Evolutionary conservation across 208 protist species (phyloP).

Genomic region (Crithidia brevicula): DNA sequence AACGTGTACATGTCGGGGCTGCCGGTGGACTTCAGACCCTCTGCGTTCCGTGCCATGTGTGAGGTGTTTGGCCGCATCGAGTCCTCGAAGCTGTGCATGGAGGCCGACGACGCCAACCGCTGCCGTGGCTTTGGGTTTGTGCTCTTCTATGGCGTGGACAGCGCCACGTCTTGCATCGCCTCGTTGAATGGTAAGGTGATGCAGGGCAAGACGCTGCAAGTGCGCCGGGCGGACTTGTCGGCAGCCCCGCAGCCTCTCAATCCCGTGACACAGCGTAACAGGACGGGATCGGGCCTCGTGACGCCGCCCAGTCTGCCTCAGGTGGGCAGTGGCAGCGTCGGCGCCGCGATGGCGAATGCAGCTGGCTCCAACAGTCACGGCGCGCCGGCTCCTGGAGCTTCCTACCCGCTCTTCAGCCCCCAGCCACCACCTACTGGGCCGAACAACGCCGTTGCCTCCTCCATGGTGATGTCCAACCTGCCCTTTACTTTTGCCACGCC

Average conservation of each 20-base stretch:
- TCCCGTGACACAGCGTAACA: conserved; percentile 31
- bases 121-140: conserved; percentile 70
- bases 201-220: conserved; percentile 54
- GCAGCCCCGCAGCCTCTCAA: conserved; percentile 47
- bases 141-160: conserved; percentile 56
- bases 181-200: conserved; percentile 48
- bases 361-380: not conserved
- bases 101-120: conserved; percentile 39
- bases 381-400: too few relatives aligned
- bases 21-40: conserved; percentile 47
- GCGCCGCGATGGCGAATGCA: not conserved
- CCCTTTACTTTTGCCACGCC: conserved; percentile 25
- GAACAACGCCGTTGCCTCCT: not conserved
- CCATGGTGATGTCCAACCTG: conserved; percentile 8
- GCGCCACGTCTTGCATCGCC: conserved; percentile 58
- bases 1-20: conserved; percentile 78
- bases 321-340: not conserved
- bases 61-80: conserved; percentile 62
- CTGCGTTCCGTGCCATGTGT: conserved; percentile 59
- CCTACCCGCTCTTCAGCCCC: conserved; percentile 12
- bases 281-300: conserved; percentile 26
- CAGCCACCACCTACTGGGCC: conserved; percentile 1
- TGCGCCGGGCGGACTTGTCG: conserved; percentile 54
- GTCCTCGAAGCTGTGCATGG: conserved; percentile 64
- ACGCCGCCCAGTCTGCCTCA: conserved; percentile 10